Evolutionary conservation across 2,329 filamentous ascomycete genomes (phyloP).

Genomic region (Diaporthe citriasiana): DNA sequence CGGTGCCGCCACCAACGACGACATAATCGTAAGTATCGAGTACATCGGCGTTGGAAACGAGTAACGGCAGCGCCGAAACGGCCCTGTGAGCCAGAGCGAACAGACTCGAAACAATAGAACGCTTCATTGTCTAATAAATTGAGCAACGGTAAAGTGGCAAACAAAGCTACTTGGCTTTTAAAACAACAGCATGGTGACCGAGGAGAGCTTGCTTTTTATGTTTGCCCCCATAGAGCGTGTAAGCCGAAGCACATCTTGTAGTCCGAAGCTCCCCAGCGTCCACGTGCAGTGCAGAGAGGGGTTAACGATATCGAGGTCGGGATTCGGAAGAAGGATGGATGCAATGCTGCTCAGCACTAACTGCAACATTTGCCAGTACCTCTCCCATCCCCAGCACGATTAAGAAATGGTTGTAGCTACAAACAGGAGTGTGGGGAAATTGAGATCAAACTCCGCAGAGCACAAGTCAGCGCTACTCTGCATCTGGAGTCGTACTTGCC

Average conservation of each 20-base stretch:
- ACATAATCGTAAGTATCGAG: constrained; percentile 38
- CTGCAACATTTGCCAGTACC: not conserved
- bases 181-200: not conserved
- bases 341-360: not conserved
- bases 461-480: not conserved
- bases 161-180: not conserved
- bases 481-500: not conserved
- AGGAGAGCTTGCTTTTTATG: not conserved
- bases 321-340: not conserved
- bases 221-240: too few species aligned
- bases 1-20: constrained; percentile 39
- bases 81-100: not conserved
- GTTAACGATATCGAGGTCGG: not conserved
- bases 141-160: not conserved
- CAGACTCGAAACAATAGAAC: not conserved
- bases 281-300: not conserved
- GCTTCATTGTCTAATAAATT: not conserved
- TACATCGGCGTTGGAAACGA: constrained; percentile 19
- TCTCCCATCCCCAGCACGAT: not conserved
- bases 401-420: not conserved
- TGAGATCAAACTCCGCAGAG: not conserved
- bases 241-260: not conserved
- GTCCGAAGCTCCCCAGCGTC: not conserved
- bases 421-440: not conserved
- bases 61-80: not conserved